Conservation (phyloP, 2,329 filamentous ascomycete genomes). For the Calonectria montana region DNA sequence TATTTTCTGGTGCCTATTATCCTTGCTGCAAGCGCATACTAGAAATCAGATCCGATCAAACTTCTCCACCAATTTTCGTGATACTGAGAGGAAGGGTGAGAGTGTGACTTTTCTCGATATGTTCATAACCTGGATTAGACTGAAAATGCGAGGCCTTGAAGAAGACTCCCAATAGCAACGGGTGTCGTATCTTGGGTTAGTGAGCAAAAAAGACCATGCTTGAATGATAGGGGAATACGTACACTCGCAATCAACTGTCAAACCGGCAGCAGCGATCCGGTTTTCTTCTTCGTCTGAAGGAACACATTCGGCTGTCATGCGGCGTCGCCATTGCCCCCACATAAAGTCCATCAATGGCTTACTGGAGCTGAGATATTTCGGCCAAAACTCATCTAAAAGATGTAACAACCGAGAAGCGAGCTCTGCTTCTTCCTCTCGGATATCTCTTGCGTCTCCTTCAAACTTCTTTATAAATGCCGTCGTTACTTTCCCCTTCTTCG, state of each 20-base stretch:
- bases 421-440: background rate
- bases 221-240: background rate
- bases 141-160: background rate
- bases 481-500: background rate
- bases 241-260: background rate
- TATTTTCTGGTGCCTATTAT: too few species aligned
- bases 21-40: too few species aligned
- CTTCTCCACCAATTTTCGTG: too few species aligned
- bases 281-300: background rate
- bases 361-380: background rate
- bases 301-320: background rate
- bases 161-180: background rate
- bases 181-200: background rate
- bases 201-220: background rate
- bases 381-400: background rate
- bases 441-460: background rate
- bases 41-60: too few species aligned
- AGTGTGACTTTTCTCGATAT: background rate
- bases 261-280: background rate
- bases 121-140: background rate
- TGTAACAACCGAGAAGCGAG: background rate
- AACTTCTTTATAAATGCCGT: background rate
- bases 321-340: background rate
- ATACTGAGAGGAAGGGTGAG: too few species aligned
- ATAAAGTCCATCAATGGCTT: background rate